Percentiles rank a stretch among this genome's conserved stretches.
phyloP scores from a whole-genome alignment of 1,284 basidiomycete genomes.

The Moniliella sp. region DNA sequence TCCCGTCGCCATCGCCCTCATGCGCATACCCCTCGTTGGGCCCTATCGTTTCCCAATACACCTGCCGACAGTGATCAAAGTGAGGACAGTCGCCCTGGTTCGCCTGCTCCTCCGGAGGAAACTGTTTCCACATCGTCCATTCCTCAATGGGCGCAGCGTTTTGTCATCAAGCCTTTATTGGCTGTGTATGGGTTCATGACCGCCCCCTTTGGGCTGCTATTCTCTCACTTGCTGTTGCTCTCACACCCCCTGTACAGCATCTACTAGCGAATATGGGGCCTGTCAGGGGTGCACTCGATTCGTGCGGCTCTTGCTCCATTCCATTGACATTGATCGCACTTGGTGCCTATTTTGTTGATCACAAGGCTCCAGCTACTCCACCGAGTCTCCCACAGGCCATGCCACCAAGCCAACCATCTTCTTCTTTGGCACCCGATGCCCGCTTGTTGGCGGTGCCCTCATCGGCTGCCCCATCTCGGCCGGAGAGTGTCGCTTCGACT shows the following conservation, averaged over 20 bases:
- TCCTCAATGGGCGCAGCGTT: slow-evolving; percentile 5
- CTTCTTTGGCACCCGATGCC: no score
- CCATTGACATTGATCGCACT: slow-evolving; percentile 74
- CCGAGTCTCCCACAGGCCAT: no score
- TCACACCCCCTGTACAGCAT: slow-evolving; percentile 45
- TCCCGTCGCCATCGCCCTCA: no score
- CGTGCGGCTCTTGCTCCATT: slow-evolving; percentile 38
- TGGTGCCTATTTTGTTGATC: slow-evolving; percentile 86
- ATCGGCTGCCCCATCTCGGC: no score
- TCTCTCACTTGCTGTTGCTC: slow-evolving; percentile 56
- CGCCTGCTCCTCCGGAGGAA: slow-evolving; percentile 10
- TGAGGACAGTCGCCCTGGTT: no score
- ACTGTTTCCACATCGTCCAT: slow-evolving; percentile 11
- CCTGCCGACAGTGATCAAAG: no score
- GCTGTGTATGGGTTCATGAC: slow-evolving; percentile 61
- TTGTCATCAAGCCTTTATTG: slow-evolving; percentile 7
- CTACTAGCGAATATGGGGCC: slow-evolving; percentile 30
- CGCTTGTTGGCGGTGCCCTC: no score
- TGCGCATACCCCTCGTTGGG: no score
- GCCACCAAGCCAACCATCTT: no score
- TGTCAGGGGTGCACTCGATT: slow-evolving; percentile 36
- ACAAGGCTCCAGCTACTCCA: no score
- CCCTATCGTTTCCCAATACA: no score
- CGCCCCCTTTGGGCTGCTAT: slow-evolving; percentile 44
- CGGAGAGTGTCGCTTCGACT: no score